Evolutionary conservation across 2,329 filamentous ascomycete genomes (phyloP).

Genomic region (Hymenoscyphus salicellus): DNA sequence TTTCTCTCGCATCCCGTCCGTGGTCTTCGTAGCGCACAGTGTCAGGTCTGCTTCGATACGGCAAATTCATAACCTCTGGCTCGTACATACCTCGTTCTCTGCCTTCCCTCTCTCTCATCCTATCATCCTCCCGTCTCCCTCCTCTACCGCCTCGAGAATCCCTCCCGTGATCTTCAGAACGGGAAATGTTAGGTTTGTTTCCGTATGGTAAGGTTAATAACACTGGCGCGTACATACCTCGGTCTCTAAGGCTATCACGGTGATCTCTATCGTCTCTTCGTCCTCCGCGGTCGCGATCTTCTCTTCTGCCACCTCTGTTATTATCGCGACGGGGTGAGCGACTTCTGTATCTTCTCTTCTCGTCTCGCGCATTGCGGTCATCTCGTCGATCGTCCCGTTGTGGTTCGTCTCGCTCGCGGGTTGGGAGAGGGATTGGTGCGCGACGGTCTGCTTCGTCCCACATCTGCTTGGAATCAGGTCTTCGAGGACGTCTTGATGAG

Average conservation of each 20-base stretch:
- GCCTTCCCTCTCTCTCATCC: slow-evolving; percentile 13
- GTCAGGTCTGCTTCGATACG: slow-evolving; percentile 13
- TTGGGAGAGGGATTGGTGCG: slow-evolving; percentile 38
- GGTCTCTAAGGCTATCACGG: slow-evolving; percentile 12
- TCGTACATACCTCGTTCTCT: slow-evolving; percentile 22
- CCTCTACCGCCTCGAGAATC: slow-evolving; percentile 15
- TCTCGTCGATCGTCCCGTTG: slow-evolving; percentile 40
- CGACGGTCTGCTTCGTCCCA: slow-evolving; percentile 51
- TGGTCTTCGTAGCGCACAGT: slow-evolving; percentile 23
- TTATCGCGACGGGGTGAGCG: slow-evolving; percentile 34
- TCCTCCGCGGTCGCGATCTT: slow-evolving; percentile 15
- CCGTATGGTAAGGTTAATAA: background rate
- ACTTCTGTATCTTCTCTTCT: slow-evolving; percentile 37
- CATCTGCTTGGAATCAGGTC: slow-evolving; percentile 58
- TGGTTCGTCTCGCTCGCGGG: slow-evolving; percentile 28
- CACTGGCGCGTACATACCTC: slow-evolving; percentile 16
- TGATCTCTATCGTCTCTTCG: slow-evolving; percentile 15
- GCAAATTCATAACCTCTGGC: slow-evolving; percentile 4
- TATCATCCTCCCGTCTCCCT: slow-evolving; percentile 17
- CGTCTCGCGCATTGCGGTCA: slow-evolving; percentile 36
- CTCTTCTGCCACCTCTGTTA: slow-evolving; percentile 15
- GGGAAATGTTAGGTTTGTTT: slow-evolving; percentile 15
- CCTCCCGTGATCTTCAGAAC: slow-evolving; percentile 23
- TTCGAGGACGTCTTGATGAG: slow-evolving; percentile 48
- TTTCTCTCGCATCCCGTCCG: slow-evolving; percentile 23